Evolutionary conservation across 768 basidiomycete genomes (phyloP), one percentile per base, ranked within the genome.

Genomic region (Tylopilus cervinicoccineus): DNA sequence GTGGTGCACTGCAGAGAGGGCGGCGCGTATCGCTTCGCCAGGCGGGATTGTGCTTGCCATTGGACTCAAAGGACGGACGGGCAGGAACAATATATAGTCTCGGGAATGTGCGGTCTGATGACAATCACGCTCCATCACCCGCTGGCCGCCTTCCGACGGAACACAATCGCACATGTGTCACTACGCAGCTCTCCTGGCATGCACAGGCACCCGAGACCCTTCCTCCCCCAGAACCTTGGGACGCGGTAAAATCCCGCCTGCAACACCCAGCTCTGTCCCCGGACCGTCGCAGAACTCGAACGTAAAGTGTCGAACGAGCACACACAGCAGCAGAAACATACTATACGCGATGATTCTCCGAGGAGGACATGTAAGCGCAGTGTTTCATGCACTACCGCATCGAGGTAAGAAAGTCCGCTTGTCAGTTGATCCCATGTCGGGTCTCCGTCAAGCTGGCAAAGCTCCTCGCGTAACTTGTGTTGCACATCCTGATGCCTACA

Each of bases 381-480:
- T 1, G 65, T 65, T 54, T 79, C 78, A 17, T 72, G 72, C 2
- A 72, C 71, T 3, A 77, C 68, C 0, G 76, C 74, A 56, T 82
- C 78, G 9, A 84, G 75, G 59, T 77, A 81, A 1, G 79, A 80
- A 12, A 84, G 60, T 11, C 50, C 68, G 5, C 72, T 70, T 3
- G 67, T 70, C 1, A 82, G 65, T 53, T 80, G 75, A 14, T 81
- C 78, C 67, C 72, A 80, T 4, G 74, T 76, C 14, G 80, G 78
- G 56, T 83, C 80, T 22, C 37, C 52, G n/a, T 53, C 62, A 1
- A 70, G 57, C 7, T 66, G 50, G 12, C 79, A 67, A 2, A 83
- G 66, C 43, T 84, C 80, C 5, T 73, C 65, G 17, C 79, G 74
- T 4, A 83, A 60, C 38, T 69, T 72, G 14, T 66, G 53, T 60